A percentile compares a stretch with the other conserved stretches of the same genome.
These are phyloP conservation scores for Apostasia shenzhenica DNA, from an alignment of 106 monocot species.

Conservation along the genomic window DNA sequence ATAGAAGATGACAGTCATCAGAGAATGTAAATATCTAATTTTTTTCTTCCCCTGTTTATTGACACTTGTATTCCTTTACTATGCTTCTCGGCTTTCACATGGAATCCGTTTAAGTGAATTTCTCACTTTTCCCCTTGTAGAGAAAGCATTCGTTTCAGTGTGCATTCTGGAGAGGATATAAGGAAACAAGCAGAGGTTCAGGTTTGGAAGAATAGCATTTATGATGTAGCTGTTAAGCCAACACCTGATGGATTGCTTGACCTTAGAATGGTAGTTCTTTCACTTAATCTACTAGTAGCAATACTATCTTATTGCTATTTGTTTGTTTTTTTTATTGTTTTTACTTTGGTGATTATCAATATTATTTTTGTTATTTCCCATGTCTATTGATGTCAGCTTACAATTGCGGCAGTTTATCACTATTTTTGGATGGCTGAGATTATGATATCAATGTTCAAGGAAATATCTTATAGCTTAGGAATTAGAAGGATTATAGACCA, in stretches of 20 bases:
- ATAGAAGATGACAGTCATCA: constrained; percentile 55
- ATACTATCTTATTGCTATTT: too few relatives aligned
- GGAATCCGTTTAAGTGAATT: background rate
- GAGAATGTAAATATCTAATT: constrained; percentile 39
- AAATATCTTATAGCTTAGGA: too few relatives aligned
- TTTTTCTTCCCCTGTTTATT: background rate
- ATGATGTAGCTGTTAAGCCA: constrained; percentile 22
- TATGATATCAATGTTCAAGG: too few relatives aligned
- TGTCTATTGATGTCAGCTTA: too few relatives aligned
- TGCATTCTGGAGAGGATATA: constrained; percentile 71
- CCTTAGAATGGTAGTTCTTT: constrained; percentile 49
- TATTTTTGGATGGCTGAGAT: too few relatives aligned
- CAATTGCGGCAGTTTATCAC: too few relatives aligned
- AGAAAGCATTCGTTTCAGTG: constrained; percentile 57
- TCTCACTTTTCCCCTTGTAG: constrained; percentile 21
- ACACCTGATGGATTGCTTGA: constrained; percentile 59
- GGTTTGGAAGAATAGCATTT: constrained; percentile 63
- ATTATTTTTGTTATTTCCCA: background rate
- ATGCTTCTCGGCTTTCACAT: background rate
- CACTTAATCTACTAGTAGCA: background rate
- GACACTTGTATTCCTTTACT: background rate
- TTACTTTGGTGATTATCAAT: background rate
- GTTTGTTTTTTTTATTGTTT: constrained; percentile 2
- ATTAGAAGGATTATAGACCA: too few relatives aligned
- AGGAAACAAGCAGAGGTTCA: constrained; percentile 69